Base-by-base conservation (phyloP, 192 early-diverging fungal species). In the Podochytrium sp. region DNA sequence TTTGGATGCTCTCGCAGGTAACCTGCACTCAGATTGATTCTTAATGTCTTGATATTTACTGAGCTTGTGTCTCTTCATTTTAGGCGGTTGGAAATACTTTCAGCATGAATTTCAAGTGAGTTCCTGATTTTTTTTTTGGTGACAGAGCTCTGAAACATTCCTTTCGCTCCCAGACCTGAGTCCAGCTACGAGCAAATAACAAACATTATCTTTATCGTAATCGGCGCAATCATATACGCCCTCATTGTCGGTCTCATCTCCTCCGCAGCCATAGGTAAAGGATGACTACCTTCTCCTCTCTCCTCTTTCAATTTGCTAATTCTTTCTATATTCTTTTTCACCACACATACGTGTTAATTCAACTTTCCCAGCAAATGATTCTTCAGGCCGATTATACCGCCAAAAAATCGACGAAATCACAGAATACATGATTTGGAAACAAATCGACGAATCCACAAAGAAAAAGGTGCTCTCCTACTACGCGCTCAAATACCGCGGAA, bases 401-500 rank as follows among this genome's bases (percentile, higher is more conserved):
- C 63, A 65, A 30, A 65, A 65, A 49, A 65, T 65, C 2, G 63
- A 65, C 47, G 40, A 65, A 29, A 16, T 65, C 4, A 65, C 16
- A 29, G 63, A 65, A 47, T 65, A 65, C 29, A 20, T 65, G 35
- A 65, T 3, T 16, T 65, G 63, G 63, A 65, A 65, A 29, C 20
- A 40, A 35, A 61, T 65, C 27, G 63, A 65, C 29, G 63, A 6
- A 25, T 14, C 18, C 7, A 67, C 68, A 38, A 34, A 70, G 20
- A 47, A 72, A 25, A 78, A 78, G 52, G 58, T 78, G 35, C 34
- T 64, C 2, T 49, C 10, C 3, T 78, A 78, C 58, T 78, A 68
- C 34, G 73, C 76, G 32, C 39, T 75, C 62, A 77, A 77, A 39
- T 77, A 77, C 38, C 68, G 71, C 38, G 76, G 76, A 42, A 77